Base-by-base conservation (phyloP, 1,284 basidiomycete species). In the Takashimella koratensis region DNA sequence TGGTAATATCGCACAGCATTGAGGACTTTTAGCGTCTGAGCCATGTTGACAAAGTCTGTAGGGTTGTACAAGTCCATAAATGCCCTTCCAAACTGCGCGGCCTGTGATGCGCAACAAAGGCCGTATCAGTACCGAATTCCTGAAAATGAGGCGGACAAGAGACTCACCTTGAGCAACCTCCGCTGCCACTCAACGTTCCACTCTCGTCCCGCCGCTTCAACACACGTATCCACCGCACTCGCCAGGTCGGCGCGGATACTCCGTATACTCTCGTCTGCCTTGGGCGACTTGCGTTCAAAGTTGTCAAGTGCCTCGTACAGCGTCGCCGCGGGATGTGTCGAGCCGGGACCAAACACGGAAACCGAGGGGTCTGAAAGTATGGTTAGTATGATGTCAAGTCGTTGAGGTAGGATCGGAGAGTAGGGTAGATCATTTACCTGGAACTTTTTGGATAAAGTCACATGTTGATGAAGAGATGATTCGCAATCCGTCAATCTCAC, bases 1-100 rank as follows among this genome's bases (percentile, higher is more conserved):
- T 95, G 89, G 64, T 88, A 92, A 68, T 84, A 87, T 42, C 93
- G 83, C 23, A 95, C 87, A 4, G 92, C 90, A 68, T 98, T 98
- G 43, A 98, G 79, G n/a, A 98, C 93, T 67, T 95, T 92, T 41
- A 98, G 80, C 0, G 85, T 86, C 70, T 93, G 87, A 0, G 91
- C 90, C 86, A 95, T 94, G 40, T 84, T 81, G 39, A 98, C 84
- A 66, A 96, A 94, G 67, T 92, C 87, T 1, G 84, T 86, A 0
- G 94, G 87, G 71, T 98, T 90, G 74, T 93, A 89, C 25, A 91
- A 79, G 70, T 98, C 95, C 58, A 98, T 77, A 71, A 94, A 99
- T 1, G 89, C 87, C 56, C 93, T 84, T 1, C 96, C 96, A 64
- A 96, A 97, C 66, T 92, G 90, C 0, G 95, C 95, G 12, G 94